A percentile compares a stretch with the other conserved stretches of the same genome.
Conservation (phyloP, 2,329 filamentous ascomycete species). For the Xylariomycetidae sp. region DNA sequence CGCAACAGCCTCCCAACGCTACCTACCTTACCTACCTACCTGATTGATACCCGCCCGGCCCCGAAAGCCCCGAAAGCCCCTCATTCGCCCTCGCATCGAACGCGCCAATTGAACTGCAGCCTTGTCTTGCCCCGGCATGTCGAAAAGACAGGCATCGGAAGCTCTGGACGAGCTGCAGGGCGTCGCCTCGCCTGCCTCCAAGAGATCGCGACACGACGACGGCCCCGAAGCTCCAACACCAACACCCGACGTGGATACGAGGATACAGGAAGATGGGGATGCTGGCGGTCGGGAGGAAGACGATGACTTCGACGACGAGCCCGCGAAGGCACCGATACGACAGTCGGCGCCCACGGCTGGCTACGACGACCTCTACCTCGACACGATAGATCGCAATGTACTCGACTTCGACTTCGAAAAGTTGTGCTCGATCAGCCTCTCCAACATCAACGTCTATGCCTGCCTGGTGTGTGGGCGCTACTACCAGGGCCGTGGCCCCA, state of each 20-base stretch:
- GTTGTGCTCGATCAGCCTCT: constrained; percentile 89
- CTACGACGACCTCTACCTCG: constrained; percentile 93
- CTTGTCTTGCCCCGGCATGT: no score
- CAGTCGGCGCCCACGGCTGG: constrained; percentile 77
- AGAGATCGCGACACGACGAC: constrained; percentile 49
- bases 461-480: constrained; percentile 98
- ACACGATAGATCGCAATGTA: constrained; percentile 88
- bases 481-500: constrained; percentile 87
- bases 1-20: no score
- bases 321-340: constrained; percentile 45
- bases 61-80: no score
- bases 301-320: constrained; percentile 34
- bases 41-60: no score
- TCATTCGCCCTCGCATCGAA: no score
- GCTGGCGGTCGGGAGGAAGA: no score
- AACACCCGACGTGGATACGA: constrained; percentile 20
- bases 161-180: constrained; percentile 51
- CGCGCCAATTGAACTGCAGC: no score
- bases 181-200: constrained; percentile 52
- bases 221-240: constrained; percentile 24
- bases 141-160: constrained; percentile 58
- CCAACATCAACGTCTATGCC: constrained; percentile 98
- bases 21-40: no score
- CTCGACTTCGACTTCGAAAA: constrained; percentile 99
- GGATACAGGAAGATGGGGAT: constrained; percentile 30